Evolutionary conservation across 2,329 filamentous ascomycete species (phyloP).

Genomic region (Colletotrichum sp.): DNA sequence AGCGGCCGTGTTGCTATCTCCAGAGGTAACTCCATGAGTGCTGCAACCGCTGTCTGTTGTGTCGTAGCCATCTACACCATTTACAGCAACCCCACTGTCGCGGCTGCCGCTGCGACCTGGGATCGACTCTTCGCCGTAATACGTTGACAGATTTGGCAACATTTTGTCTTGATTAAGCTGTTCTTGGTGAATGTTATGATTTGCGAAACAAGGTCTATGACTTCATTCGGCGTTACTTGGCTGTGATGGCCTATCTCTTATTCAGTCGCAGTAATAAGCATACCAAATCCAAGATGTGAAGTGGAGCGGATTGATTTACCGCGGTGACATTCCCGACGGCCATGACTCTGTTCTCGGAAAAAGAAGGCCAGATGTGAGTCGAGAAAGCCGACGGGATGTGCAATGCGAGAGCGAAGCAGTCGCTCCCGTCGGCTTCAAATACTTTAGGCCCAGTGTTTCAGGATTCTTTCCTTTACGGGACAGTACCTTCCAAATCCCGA

Average conservation of each 20-base stretch:
- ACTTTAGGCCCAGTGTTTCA: not conserved
- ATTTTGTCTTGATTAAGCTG: not conserved
- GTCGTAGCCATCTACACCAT: not conserved
- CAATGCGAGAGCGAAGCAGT: not conserved
- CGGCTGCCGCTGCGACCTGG: not conserved
- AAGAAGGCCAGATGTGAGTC: accelerated
- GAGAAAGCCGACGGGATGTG: not conserved
- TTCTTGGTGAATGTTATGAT: not conserved
- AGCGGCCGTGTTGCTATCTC: not conserved
- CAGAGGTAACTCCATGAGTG: not conserved
- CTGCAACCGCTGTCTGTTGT: not conserved
- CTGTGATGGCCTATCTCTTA: not conserved
- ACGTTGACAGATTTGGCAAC: not conserved
- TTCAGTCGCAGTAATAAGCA: accelerated
- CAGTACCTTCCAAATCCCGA: not conserved
- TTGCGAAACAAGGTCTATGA: not conserved
- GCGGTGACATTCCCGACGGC: not conserved
- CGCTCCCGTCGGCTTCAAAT: not conserved
- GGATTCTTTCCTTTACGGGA: not conserved
- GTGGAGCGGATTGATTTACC: not conserved
- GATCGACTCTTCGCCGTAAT: not conserved
- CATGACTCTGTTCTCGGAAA: not conserved
- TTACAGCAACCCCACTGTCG: not conserved
- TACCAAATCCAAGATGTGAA: accelerated
- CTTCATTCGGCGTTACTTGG: not conserved